phyloP scores from a whole-genome alignment of 2,329 filamentous ascomycete genomes.

The Botrytis elliptica region DNA sequence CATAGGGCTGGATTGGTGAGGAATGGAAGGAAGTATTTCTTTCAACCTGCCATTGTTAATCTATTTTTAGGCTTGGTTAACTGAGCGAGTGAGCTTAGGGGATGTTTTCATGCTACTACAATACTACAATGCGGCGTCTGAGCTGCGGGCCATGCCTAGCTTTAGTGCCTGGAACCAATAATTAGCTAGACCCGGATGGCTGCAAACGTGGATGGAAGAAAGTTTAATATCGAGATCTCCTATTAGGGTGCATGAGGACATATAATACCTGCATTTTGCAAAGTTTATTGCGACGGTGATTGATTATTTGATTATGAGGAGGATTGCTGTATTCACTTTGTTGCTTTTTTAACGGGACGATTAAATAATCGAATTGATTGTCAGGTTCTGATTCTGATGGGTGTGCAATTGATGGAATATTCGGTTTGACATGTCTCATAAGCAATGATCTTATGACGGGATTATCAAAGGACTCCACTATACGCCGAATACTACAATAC shows the following conservation, averaged over 20 bases:
- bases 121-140: neutral
- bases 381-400: neutral
- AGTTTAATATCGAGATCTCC: neutral
- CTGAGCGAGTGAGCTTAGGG: too few species aligned
- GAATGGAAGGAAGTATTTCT: neutral
- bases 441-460: conserved; percentile 1
- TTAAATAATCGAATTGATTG: neutral
- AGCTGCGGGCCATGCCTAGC: neutral
- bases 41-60: neutral
- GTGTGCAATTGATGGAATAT: neutral
- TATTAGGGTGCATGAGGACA: neutral
- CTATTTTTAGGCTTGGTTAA: neutral
- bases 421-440: neutral
- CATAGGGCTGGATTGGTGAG: conserved; percentile 1
- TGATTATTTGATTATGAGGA: neutral
- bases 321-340: neutral
- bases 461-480: neutral
- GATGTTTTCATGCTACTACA: neutral
- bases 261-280: neutral
- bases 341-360: neutral
- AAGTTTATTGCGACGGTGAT: neutral
- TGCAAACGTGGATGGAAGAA: neutral
- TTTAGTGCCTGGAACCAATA: neutral
- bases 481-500: neutral
- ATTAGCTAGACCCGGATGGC: neutral